Evolutionary conservation across 257 asterid genomes (phyloP).

Genomic region (Nicotiana sylvestris): DNA sequence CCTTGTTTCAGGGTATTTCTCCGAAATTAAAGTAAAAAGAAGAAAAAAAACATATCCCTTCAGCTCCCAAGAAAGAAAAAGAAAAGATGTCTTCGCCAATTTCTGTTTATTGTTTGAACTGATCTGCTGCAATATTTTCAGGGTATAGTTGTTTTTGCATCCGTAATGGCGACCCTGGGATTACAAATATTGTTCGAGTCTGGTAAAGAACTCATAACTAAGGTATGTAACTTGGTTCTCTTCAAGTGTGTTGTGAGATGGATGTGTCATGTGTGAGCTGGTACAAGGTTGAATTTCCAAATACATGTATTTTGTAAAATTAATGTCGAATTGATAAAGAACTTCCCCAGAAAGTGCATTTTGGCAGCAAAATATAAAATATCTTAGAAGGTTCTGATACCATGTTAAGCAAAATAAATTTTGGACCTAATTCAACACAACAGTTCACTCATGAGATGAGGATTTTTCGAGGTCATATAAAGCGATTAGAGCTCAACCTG

Average conservation of each 20-base stretch:
- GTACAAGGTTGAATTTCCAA: too few species aligned
- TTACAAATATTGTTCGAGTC: constrained; percentile 83
- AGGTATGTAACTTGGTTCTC: constrained; percentile 38
- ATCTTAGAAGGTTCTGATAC: too few species aligned
- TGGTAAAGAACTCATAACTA: constrained; percentile 53
- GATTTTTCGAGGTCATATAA: not conserved
- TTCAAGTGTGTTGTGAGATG: not conserved
- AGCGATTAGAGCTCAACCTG: not conserved
- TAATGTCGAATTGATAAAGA: not conserved
- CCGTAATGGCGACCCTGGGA: constrained; percentile 94
- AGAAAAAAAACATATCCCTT: not conserved
- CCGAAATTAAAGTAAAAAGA: not conserved
- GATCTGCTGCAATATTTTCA: constrained; percentile 25
- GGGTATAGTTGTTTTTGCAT: constrained; percentile 93
- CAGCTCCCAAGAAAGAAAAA: not conserved
- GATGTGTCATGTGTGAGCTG: not conserved
- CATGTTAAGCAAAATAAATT: not conserved
- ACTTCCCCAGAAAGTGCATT: not conserved
- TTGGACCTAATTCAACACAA: not conserved
- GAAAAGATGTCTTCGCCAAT: too few species aligned
- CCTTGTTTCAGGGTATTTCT: not conserved
- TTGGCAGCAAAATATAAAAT: too few species aligned
- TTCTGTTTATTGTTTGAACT: not conserved
- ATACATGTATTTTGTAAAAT: not conserved
- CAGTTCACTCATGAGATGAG: not conserved